phyloP scores from a whole-genome alignment of 1,284 basidiomycete genomes.

The Sanghuangporus baumii region DNA sequence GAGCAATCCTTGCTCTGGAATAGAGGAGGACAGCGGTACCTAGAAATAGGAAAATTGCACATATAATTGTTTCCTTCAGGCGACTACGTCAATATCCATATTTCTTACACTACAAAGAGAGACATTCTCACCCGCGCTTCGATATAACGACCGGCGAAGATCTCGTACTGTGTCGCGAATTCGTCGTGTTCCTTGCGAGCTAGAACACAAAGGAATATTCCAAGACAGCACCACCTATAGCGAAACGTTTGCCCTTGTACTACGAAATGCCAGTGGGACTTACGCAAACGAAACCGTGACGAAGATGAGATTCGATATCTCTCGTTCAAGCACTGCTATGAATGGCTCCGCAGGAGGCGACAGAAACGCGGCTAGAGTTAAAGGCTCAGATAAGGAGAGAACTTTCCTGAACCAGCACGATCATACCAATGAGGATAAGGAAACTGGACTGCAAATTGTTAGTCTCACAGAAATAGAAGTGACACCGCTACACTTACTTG shows the following conservation, averaged over 20 bases:
- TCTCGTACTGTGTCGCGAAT: constrained; percentile 31
- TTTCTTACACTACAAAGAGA: not conserved
- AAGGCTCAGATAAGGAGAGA: not conserved
- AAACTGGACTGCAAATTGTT: constrained; percentile 10
- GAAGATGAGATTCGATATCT: constrained; percentile 26
- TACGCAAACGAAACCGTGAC: constrained; percentile 58
- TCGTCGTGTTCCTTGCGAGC: constrained; percentile 45
- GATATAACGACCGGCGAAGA: constrained; percentile 48
- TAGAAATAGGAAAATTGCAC: constrained; percentile 61
- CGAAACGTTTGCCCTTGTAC: not conserved
- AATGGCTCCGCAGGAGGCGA: constrained; percentile 69
- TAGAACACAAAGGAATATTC: constrained; percentile 56
- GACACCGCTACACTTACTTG: constrained; percentile 6
- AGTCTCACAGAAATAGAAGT: not conserved
- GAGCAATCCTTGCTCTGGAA: constrained; percentile 56
- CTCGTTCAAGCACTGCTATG: constrained; percentile 62
- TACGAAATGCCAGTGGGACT: constrained; percentile 26
- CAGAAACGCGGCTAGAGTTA: constrained; percentile 48
- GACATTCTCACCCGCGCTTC: constrained; percentile 45
- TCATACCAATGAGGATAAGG: constrained; percentile 7
- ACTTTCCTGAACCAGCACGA: not conserved
- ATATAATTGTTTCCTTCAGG: constrained; percentile 50
- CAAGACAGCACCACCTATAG: constrained; percentile 61
- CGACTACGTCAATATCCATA: constrained; percentile 12
- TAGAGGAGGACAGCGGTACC: constrained; percentile 60